Base-by-base conservation (phyloP, 2,329 filamentous ascomycete genomes). In the Penicillium sumatraense region DNA sequence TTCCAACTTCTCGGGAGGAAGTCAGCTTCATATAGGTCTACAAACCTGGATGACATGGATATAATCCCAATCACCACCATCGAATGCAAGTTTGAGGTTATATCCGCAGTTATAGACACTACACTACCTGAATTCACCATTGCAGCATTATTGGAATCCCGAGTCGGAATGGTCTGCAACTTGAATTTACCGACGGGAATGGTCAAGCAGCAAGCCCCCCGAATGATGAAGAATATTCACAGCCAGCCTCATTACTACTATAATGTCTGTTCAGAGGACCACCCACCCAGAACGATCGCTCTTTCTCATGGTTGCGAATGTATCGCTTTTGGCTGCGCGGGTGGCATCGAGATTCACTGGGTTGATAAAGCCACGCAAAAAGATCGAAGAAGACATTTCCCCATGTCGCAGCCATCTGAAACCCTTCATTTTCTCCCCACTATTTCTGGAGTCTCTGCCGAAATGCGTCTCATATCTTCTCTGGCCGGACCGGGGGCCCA, bases 281-380 rank as follows among this genome's bases (percentile, higher is more conserved):
- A 88, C 58, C 83, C 83, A 14, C 86, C 87, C 11, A 80, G 83
- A n/a, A 87, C 84, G 35, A 81, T 89, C 9, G 83, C 86, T 0
- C 82, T 89, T 29, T 88, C 83, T 61, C 86, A 86, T n/a, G 83
- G 86, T 54, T 79, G 84, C 42, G 80, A 81, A 48, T 88, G 85
- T 61, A 83, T 88, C 29, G 86, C 85, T 8, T 89, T 88, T 73
- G 86, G 86, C 13, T 87, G 84, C 59, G 80, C 81, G 11, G 77
- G 80, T 7, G 83, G 86, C 1, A 83, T 89, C 49, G 86, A 89
- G 64, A 73, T 89, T 35, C 85, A 87, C 65, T 89, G 84, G 80
- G 69, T 82, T 11, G 78, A 83, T 56, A 76, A 78, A 26, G 63
- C 76, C 35, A 81, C 75, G 3, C 73, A 76, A 10, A 66, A 68